Conservation (phyloP, 2,329 filamentous ascomycete species). For the Scytalidium lignicola region DNA sequence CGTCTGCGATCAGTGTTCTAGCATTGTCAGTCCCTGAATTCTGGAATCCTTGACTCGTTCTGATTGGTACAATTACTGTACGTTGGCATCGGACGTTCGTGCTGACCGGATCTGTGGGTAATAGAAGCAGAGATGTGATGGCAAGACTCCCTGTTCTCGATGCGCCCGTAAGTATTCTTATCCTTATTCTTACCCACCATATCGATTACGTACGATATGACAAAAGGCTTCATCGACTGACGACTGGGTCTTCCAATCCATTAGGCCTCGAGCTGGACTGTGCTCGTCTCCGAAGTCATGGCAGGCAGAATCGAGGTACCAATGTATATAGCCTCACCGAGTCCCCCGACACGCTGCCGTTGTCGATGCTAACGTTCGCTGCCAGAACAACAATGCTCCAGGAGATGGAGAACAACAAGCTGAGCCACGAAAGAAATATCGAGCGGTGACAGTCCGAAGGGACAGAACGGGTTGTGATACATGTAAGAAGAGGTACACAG, state of each 20-base stretch:
- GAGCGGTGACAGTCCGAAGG: not conserved
- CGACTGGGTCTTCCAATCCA: not conserved
- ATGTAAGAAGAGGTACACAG: slow-evolving; percentile 2
- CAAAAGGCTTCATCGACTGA: not conserved
- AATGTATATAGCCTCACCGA: not conserved
- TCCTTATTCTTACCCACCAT: not conserved
- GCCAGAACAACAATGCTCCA: not conserved
- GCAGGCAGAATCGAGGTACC: not conserved
- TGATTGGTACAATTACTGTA: too few species aligned
- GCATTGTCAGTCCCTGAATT: not conserved
- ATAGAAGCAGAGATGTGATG: slow-evolving; percentile 5
- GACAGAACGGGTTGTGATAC: slow-evolving; percentile 2
- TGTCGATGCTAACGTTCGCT: not conserved
- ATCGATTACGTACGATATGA: not conserved
- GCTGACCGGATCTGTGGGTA: not conserved
- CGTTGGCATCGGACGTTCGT: too few species aligned
- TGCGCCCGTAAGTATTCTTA: not conserved
- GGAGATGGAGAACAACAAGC: not conserved
- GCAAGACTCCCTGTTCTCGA: slow-evolving; percentile 1
- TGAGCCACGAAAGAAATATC: not conserved
- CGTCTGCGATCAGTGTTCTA: slow-evolving; percentile 3
- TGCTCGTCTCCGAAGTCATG: not conserved
- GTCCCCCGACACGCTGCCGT: too few species aligned
- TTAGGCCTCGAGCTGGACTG: not conserved
- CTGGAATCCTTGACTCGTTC: not conserved